These are phyloP conservation scores for Wickerhamiella sorbophila DNA, from an alignment of 805 yeast genomes.

Conservation along the genomic window DNA sequence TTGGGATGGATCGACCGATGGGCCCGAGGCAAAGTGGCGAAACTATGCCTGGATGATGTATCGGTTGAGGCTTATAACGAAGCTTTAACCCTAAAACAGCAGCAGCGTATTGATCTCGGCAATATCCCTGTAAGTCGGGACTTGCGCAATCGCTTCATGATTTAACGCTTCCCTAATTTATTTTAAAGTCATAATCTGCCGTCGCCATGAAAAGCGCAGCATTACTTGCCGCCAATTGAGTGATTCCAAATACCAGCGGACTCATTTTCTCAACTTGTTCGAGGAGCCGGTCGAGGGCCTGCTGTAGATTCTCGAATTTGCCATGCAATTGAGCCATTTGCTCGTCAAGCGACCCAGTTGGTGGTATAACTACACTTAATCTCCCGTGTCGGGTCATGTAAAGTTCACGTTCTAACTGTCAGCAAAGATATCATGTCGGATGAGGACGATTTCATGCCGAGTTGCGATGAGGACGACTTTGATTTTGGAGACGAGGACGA, in stretches of 20 bases:
- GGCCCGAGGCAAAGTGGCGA: constrained; percentile 8
- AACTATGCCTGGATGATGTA: constrained; percentile 9
- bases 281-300: background rate
- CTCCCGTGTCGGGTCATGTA: background rate
- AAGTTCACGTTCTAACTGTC: constrained; percentile 2
- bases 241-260: background rate
- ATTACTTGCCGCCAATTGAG: background rate
- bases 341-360: background rate
- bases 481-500: constrained; percentile 12
- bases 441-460: constrained; percentile 28
- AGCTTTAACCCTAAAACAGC: background rate
- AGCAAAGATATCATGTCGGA: constrained; percentile 21
- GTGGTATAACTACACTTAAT: background rate
- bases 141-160: constrained; percentile 3
- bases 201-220: background rate
- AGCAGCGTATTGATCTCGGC: constrained; percentile 3
- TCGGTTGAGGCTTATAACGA: constrained; percentile 2
- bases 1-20: constrained; percentile 12
- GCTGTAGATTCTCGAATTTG: no score
- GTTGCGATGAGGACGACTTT: constrained; percentile 26
- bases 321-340: background rate
- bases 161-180: background rate
- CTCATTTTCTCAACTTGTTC: background rate
- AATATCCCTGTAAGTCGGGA: constrained; percentile 1
- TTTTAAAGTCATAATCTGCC: background rate